A percentile compares a stretch with the other conserved stretches of the same genome.
These are phyloP conservation scores for Strigomonas culicis DNA, from an alignment of 208 protist genomes.

Conservation along the genomic window DNA sequence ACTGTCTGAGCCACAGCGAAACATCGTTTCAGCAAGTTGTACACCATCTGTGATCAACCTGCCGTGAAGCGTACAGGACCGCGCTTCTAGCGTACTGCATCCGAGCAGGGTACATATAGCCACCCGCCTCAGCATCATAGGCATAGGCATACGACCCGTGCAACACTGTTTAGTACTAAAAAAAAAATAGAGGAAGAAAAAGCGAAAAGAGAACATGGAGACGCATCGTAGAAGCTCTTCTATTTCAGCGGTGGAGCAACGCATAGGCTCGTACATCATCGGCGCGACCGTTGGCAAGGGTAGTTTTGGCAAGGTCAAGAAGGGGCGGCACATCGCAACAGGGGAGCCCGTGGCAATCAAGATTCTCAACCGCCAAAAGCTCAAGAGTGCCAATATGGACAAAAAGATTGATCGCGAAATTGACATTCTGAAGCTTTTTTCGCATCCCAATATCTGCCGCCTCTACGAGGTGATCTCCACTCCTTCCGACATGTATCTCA, in stretches of 20 bases:
- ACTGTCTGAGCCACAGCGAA: too few species aligned
- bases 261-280: slow-evolving; percentile 97
- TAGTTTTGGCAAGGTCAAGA: slow-evolving; percentile 99
- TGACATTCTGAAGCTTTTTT: slow-evolving; percentile 97
- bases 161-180: too few species aligned
- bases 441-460: slow-evolving; percentile 99
- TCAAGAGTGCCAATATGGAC: slow-evolving; percentile 92
- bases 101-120: too few species aligned
- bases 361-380: slow-evolving; percentile 98
- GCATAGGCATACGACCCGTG: too few species aligned
- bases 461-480: slow-evolving; percentile 98
- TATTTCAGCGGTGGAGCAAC: slow-evolving; percentile 34
- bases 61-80: too few species aligned
- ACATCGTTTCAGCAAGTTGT: too few species aligned
- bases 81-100: too few species aligned
- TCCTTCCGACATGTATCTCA: slow-evolving; percentile 98
- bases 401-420: slow-evolving; percentile 97
- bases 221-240: neutral
- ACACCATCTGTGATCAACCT: too few species aligned
- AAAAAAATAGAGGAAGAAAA: slow-evolving; percentile 1
- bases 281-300: slow-evolving; percentile 98
- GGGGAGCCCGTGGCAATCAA: slow-evolving; percentile 98
- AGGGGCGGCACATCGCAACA: slow-evolving; percentile 95
- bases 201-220: neutral
- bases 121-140: too few species aligned